These are phyloP conservation scores for Auxenochlorella protothecoides DNA, from an alignment of 139 green algal species.

Conservation along the genomic window DNA sequence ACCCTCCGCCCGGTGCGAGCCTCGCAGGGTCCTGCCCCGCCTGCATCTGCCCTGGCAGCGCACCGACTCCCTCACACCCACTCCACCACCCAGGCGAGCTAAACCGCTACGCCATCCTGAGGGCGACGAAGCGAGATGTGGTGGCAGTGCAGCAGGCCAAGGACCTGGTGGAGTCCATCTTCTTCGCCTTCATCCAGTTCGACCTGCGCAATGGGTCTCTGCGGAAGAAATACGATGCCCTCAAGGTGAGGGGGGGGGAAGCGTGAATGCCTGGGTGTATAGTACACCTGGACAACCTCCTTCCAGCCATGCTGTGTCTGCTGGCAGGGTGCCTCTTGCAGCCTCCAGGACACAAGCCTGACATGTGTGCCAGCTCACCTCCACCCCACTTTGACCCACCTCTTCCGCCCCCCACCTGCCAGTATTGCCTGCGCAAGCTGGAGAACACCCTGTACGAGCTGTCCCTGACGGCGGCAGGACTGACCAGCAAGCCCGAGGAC, in stretches of 20 bases:
- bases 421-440: constrained; percentile 68
- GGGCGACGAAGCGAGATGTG: constrained; percentile 50
- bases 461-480: constrained; percentile 37
- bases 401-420: no score
- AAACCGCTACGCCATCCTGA: constrained; percentile 47
- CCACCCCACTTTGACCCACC: no score
- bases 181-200: constrained; percentile 52
- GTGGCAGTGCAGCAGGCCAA: constrained; percentile 39
- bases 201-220: constrained; percentile 62
- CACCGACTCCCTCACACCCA: no score
- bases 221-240: constrained; percentile 63
- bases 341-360: no score
- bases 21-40: no score
- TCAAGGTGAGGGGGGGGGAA: constrained; percentile 32
- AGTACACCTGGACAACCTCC: background rate
- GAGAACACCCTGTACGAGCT: constrained; percentile 68
- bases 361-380: no score
- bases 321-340: no score
- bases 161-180: constrained; percentile 55
- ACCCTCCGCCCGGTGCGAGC: no score
- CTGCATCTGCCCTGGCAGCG: no score
- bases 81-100: constrained; percentile 44
- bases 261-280: background rate
- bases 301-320: background rate
- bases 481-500: constrained; percentile 12